Conservation (phyloP, 2,329 filamentous ascomycete species). For the Grosmannia serpens region DNA sequence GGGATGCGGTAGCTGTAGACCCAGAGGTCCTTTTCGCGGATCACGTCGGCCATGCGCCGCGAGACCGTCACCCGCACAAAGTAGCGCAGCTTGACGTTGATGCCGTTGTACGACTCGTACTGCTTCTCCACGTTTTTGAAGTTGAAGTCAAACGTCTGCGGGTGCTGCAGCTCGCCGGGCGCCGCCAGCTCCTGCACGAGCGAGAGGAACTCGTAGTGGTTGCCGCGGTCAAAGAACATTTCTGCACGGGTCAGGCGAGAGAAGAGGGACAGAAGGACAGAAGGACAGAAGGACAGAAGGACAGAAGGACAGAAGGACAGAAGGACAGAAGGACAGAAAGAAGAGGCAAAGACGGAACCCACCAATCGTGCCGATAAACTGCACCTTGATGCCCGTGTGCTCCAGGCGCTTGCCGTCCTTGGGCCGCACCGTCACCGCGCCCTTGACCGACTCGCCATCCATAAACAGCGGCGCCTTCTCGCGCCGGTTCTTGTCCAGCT, state of each 20-base stretch:
- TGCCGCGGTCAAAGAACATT: slow-evolving; percentile 99
- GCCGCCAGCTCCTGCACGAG: slow-evolving; percentile 94
- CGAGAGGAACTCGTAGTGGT: slow-evolving; percentile 98
- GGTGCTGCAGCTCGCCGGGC: slow-evolving; percentile 94
- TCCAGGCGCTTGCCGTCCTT: slow-evolving; percentile 98
- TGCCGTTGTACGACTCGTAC: slow-evolving; percentile 99
- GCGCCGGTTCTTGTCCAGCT: slow-evolving; percentile 94
- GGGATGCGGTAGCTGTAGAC: slow-evolving; percentile 98
- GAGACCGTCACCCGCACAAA: slow-evolving; percentile 96
- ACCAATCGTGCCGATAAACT: slow-evolving; percentile 99
- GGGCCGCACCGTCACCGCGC: slow-evolving; percentile 83
- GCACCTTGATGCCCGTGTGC: slow-evolving; percentile 98
- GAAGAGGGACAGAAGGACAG: no score
- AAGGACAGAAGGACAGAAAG: background rate
- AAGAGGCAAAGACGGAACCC: slow-evolving; percentile 16
- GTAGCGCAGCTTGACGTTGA: slow-evolving; percentile 98
- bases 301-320: background rate
- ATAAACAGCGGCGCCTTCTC: slow-evolving; percentile 96
- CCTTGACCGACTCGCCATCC: slow-evolving; percentile 97
- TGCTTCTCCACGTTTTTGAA: slow-evolving; percentile 99
- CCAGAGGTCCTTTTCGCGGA: slow-evolving; percentile 99
- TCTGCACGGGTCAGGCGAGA: slow-evolving; percentile 39
- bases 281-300: slow-evolving; percentile 3
- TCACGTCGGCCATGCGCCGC: slow-evolving; percentile 92
- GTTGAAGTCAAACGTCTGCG: slow-evolving; percentile 97